Evolutionary conservation across 2,329 filamentous ascomycete genomes (phyloP).

Genomic region (Ascosphaera pollenicola): DNA sequence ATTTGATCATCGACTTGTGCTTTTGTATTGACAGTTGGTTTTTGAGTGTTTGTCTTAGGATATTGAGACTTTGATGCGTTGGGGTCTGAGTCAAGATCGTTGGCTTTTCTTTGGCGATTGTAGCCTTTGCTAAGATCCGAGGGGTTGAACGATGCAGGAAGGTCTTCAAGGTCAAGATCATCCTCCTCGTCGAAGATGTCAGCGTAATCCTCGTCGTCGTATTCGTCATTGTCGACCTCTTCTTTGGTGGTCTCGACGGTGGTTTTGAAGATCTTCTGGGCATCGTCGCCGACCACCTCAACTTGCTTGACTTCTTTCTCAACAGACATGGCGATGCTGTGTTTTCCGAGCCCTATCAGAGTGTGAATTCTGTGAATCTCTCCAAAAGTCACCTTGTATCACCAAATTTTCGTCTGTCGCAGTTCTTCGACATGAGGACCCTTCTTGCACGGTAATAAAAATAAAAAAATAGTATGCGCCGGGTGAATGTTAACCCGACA

Average conservation of each 20-base stretch:
- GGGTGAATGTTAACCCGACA: neutral
- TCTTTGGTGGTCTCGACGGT: neutral
- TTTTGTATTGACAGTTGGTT: slow-evolving; percentile 56
- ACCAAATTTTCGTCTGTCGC: too few relatives aligned
- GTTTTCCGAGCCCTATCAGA: neutral
- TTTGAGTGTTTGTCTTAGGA: slow-evolving; percentile 56
- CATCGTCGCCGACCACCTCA: slow-evolving; percentile 9
- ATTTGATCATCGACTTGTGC: slow-evolving; percentile 74
- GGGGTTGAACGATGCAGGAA: slow-evolving; percentile 33
- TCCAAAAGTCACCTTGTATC: too few relatives aligned
- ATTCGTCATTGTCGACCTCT: slow-evolving; percentile 13
- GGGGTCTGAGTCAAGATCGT: slow-evolving; percentile 27
- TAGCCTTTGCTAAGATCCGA: slow-evolving; percentile 65
- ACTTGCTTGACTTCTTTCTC: slow-evolving; percentile 3
- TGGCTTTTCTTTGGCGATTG: slow-evolving; percentile 58
- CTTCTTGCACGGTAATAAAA: too few relatives aligned
- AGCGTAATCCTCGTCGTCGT: slow-evolving; percentile 41
- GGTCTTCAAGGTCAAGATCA: slow-evolving; percentile 32
- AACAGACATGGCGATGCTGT: neutral
- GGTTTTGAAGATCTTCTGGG: slow-evolving; percentile 1
- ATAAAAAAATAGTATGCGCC: neutral
- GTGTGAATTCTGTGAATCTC: too few relatives aligned
- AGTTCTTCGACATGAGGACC: too few relatives aligned
- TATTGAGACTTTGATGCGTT: slow-evolving; percentile 32
- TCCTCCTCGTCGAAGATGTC: slow-evolving; percentile 25